Base-by-base conservation (phyloP, 495 filamentous ascomycete genomes). In the Penicillium bovifimosum region DNA sequence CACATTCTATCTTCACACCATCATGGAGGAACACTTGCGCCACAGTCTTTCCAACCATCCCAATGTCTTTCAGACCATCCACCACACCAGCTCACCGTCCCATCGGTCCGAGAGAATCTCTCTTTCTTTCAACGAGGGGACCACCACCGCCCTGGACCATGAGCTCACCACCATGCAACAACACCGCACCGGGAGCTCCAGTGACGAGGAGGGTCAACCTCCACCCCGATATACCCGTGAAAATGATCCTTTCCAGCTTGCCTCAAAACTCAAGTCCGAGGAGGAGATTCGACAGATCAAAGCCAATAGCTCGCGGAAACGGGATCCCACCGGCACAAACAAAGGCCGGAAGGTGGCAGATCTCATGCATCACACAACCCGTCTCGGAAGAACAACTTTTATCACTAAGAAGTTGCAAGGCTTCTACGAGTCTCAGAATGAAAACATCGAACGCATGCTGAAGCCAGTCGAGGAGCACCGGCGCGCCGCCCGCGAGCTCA, bases 381-480 rank as follows among this genome's bases (percentile, higher is more conserved):
- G 44, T 9, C 39, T 50, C 46, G 53, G 55, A 45, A 63, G 67
- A 64, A 51, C 68, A 48, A 63, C 72, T 45, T 45, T 75, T 54
- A 52, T 64, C 53, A 51, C 87, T 6, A 81, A 78, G 29, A 87
- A 85, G 55, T 67, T 98, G 8, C 78, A 88, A 54, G 80, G 82
- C 20, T 98, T 96, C 75, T 98, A 98, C 73, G 79, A 90, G 60
- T 77, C 74, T 16, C 93, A 98, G 69, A 98, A 98, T 63, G 87
- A 90, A 68, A 92, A 87, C 58, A 97, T 98, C 60, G 81, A 95
- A 72, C 81, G 87, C 13, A 79, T 97, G 72, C 78, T 98, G 51
- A 96, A 93, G 67, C 88, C 88, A 6, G 91, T 97, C 2, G 88
- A 95, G 62, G 91, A 96, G 63, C 95, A 97, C 64, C 75, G 86